Evolutionary conservation across 2,329 filamentous ascomycete species (phyloP), one percentile per base, ranked within the genome.

Genomic region (Penicillium concentricum): DNA sequence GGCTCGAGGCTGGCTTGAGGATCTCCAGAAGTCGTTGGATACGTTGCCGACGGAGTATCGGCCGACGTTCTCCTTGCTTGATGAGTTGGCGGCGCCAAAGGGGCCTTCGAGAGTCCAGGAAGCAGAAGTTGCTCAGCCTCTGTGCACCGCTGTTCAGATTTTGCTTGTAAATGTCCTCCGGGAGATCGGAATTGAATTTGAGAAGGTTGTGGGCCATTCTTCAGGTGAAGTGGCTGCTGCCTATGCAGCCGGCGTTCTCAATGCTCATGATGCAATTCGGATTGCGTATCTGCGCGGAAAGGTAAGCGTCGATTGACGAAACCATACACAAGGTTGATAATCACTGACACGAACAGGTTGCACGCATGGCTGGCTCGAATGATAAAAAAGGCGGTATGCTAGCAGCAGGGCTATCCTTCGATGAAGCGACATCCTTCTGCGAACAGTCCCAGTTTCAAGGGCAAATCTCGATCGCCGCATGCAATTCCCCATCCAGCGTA

Each of bases 171-270:
- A 60, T 10, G 15, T 62, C 0, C 38, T 67, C 3, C n/a, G 13
- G 1, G 22, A 22, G 5, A 60, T 58, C 55, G 61, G 58, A 2
- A 42, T 66, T 15, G 20, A 18, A 2, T 55, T 60, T 1, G 16
- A 39, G 2, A 45, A 57, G 10, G 65, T 67, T 4, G 45, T 62
- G 2, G 64, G 65, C 0, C 64, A 67, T 42, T 64, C 61, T 10
- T 65, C 61, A 46, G 65, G 65, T 2, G 65, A 67, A 22, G 63
- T 67, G 38, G 61, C 57, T 4, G 65, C 64, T 1, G 64, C 65
- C 9, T 66, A 67, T 38, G 58, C 64, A 0, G 54, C 64, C 20
- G 55, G 61, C 6, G 60, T 53, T 2, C 46, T 67, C 3, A 39
- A 37, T 2, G 22, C 45, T 1, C 18, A 24, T 7, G 38, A 35